phyloP scores from a whole-genome alignment of 768 basidiomycete genomes.

The Russula emetica region DNA sequence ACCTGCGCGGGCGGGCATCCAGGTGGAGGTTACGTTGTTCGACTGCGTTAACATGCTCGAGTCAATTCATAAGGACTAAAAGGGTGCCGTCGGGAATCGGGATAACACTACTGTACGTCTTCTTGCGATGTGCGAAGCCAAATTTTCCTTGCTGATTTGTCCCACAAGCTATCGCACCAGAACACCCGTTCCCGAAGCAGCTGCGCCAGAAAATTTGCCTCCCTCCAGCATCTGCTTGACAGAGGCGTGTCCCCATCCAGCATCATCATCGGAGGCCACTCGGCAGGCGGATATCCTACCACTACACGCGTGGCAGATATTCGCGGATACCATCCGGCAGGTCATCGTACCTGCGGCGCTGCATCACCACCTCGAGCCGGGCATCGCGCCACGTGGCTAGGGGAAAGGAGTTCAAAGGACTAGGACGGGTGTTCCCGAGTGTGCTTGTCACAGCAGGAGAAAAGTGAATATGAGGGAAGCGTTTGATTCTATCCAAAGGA shows the following conservation, averaged over 20 bases:
- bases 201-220: conserved; percentile 14
- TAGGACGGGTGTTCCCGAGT: not conserved
- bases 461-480: conserved; percentile 2
- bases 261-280: conserved; percentile 26
- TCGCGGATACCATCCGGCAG: not conserved
- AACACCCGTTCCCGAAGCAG: not conserved
- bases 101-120: conserved; percentile 16
- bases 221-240: conserved; percentile 23
- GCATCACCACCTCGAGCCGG: conserved; percentile 10
- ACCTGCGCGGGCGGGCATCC: not conserved
- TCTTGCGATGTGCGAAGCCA: not conserved
- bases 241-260: conserved; percentile 23
- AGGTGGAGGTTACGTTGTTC: conserved; percentile 17
- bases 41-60: not conserved
- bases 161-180: not conserved
- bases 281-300: not conserved
- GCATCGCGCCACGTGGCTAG: not conserved
- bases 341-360: conserved; percentile 4
- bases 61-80: conserved; percentile 7
- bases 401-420: conserved; percentile 1
- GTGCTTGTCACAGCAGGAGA: conserved; percentile 4
- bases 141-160: not conserved
- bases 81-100: no score
- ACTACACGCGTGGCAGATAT: not conserved
- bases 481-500: not conserved